Evolutionary conservation across 2,329 filamentous ascomycete genomes (phyloP), one percentile per base, ranked within the genome.

Genomic region (Drechslerella coelobrocha): DNA sequence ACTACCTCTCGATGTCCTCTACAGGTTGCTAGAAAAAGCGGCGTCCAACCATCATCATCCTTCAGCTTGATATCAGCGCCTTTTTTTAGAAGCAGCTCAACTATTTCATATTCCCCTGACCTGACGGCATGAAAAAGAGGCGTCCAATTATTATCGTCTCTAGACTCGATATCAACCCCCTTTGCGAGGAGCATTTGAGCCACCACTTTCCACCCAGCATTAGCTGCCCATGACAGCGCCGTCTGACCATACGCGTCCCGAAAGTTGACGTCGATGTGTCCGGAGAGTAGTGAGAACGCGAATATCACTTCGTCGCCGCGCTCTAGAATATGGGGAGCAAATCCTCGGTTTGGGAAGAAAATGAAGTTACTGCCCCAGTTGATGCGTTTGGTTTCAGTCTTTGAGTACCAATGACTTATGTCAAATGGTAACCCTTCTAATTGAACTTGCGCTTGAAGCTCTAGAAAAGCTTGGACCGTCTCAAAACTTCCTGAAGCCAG

Each of bases 401-500:
- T n/a, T 1, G 39, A 39, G 24, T 60, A 69, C 23, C 23, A 6
- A 23, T 48, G 41, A 21, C 47, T 62, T 7, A 69, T n/a, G 6
- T 47, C 26, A 12, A 57, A 52, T 8, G 14, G 29, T 17, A 43
- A 29, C 1, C 29, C 29, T 10, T 24, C n/a, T 9, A 45, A 27
- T 3, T 62, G 45, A 9, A n/a, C 4, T 19, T 29, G 47, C 6
- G 45, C 45, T 7, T 59, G 57, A 2, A 41, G 5, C 27, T 69
- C 53, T 8, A 78, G 48, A 61, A 79, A 72, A 21, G 53, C 57
- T 23, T 72, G 57, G 2, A 76, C 56, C 1, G 78, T 75, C 43
- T 77, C 73, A 52, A 76, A 14, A 51, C 77, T 76, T 0, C 74
- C 73, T 4, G 74, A 76, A 51, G 77, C 77, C 24, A 79, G 41